Evolutionary conservation across 1,284 basidiomycete species (phyloP), one percentile per base, ranked within the genome.

Genomic region (Sporisorium graminicola): DNA sequence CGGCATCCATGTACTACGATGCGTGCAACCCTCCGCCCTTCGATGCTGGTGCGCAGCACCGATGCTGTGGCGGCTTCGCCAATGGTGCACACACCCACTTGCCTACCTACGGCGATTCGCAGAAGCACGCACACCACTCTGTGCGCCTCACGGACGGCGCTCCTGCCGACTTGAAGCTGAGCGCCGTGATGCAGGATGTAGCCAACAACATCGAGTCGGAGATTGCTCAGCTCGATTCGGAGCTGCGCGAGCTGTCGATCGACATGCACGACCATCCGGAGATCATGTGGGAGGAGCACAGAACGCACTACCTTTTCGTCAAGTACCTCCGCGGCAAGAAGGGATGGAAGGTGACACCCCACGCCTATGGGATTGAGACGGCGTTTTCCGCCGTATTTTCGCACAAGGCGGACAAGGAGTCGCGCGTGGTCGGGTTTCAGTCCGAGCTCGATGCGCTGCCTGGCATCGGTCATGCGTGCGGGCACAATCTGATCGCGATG

Each of bases 401-500:
- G 35, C 72, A 81, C 60, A 74, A 76, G 47, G 53, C 67, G 1
- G 46, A 79, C 35, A 67, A 65, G 20, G 44, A 65, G 9, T 65
- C 61, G 16, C 56, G 73, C 12, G 79, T 77, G 13, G 70, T 86
- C n/a, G 85, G 85, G 1, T 85, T 85, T 71, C 73, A 87, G 92
- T 57, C 92, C 8, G 92, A 94, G 84, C 91, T 91, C 89, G 91
- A 91, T 78, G 72, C 90, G 5, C 57, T 79, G 9, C 78, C 76
- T 0, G 74, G 77, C 2, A 66, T 80, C 22, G 78, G 75, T 5
- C 91, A 94, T 85, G 93, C 91, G 0, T 94, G 93, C 80, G 93
- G 93, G 0, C 76, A 95, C 83, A 94, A 94, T 84, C 88, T 95
- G 61, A 95, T 95, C 65, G 93, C 93, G 33, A 90, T 92, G 64